Evolutionary conservation across 768 basidiomycete genomes (phyloP).

Genomic region (Strobilomyces echinocephalus): DNA sequence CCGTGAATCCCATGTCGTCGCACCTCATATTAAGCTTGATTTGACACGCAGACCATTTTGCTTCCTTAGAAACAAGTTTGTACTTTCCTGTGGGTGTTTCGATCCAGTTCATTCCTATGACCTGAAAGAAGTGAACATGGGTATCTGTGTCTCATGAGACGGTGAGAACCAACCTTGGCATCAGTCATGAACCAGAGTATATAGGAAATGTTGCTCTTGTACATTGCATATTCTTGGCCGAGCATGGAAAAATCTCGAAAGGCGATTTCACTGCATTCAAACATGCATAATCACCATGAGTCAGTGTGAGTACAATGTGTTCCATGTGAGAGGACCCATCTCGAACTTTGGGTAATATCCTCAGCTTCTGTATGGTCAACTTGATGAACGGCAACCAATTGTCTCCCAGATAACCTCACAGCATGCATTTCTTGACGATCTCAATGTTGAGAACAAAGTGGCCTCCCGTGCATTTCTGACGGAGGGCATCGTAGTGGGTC

Average conservation of each 20-base stretch:
- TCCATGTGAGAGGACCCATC: conserved; percentile 56
- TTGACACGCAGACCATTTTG: conserved; percentile 79
- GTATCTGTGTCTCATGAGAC: background rate
- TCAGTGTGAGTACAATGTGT: conserved; percentile 10
- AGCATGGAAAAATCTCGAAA: conserved; percentile 57
- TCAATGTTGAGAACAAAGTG: conserved; percentile 49
- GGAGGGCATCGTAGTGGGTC: background rate
- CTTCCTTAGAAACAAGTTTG: conserved; percentile 46
- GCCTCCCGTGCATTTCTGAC: conserved; percentile 26
- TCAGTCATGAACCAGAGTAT: conserved; percentile 97
- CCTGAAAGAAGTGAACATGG: conserved; percentile 38
- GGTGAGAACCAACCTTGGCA: conserved; percentile 57
- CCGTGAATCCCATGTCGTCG: conserved; percentile 16
- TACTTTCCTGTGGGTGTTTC: conserved; percentile 89
- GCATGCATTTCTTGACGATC: conserved; percentile 58
- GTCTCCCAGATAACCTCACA: conserved; percentile 90
- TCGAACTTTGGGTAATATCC: conserved; percentile 80
- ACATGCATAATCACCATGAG: conserved; percentile 42
- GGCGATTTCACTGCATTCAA: conserved; percentile 70
- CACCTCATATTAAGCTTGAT: conserved; percentile 80
- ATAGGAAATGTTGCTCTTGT: conserved; percentile 91
- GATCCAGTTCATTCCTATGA: conserved; percentile 99
- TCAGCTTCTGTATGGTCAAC: conserved; percentile 69
- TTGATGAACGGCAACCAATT: conserved; percentile 78
- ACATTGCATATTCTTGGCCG: conserved; percentile 58